Conservation (phyloP, 331 rosid genomes). For the Pyrus hybrid region DNA sequence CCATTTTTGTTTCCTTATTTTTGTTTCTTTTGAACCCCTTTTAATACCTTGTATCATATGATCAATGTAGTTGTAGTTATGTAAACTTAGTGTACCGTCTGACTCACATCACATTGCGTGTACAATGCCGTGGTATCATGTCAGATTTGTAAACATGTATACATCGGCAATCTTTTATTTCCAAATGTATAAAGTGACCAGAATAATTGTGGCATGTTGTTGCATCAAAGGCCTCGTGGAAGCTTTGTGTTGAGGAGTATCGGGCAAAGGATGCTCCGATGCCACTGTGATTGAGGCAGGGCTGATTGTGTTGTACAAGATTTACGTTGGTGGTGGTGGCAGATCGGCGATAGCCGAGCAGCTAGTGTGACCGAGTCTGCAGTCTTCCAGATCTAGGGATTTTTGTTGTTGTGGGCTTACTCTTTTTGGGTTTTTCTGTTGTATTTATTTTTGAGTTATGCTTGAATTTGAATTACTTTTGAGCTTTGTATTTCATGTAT, state of each 20-base stretch:
- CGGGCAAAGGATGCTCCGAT: background rate
- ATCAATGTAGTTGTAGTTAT: slow-evolving; percentile 2
- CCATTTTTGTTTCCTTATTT: slow-evolving; percentile 1
- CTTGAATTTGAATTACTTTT: no score
- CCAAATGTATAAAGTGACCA: background rate
- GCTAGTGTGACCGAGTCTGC: no score
- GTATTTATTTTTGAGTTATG: no score
- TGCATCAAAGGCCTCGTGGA: slow-evolving; percentile 1
- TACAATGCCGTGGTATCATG: slow-evolving; percentile 5
- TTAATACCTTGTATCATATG: slow-evolving; percentile 8
- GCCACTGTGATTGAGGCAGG: background rate
- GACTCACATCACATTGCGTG: slow-evolving; percentile 18
- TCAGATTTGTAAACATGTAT: background rate
- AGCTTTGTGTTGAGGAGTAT: background rate
- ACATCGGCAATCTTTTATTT: background rate
- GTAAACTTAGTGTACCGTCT: slow-evolving; percentile 25
- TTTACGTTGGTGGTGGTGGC: background rate
- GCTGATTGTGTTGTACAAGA: background rate
- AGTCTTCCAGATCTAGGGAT: no score
- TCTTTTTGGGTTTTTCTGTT: no score
- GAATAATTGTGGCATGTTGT: background rate
- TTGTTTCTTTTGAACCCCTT: background rate
- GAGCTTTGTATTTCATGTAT: no score
- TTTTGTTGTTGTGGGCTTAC: no score
- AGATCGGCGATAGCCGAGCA: no score